Conservation (phyloP, 2,329 filamentous ascomycete species). For the Colletotrichum lini region DNA sequence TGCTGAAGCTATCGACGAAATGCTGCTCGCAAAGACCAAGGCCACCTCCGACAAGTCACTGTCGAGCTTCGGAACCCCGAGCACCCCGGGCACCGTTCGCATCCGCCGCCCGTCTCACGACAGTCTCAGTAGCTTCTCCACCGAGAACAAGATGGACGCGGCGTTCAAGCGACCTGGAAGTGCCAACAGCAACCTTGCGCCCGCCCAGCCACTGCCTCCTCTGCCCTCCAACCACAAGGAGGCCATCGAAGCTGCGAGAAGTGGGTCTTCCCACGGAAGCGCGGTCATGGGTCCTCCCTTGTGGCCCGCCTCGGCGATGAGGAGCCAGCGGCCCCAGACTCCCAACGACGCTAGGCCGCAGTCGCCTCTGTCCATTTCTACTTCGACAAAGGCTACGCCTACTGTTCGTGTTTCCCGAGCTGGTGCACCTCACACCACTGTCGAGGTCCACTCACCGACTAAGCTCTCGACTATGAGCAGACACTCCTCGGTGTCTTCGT, state of each 20-base stretch:
- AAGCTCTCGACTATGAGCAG: constrained; percentile 63
- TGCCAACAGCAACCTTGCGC: constrained; percentile 73
- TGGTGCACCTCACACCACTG: constrained; percentile 59
- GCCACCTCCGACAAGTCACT: constrained; percentile 53
- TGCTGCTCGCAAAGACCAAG: constrained; percentile 71
- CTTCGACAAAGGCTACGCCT: constrained; percentile 67
- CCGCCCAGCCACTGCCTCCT: constrained; percentile 71
- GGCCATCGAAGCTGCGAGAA: constrained; percentile 84
- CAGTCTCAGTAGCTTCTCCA: constrained; percentile 59
- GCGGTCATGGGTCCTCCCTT: constrained; percentile 85
- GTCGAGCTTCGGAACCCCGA: constrained; percentile 56
- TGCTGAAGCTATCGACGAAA: constrained; percentile 83
- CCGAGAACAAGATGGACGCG: constrained; percentile 35
- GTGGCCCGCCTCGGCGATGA: constrained; percentile 81
- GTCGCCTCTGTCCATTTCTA: constrained; percentile 59
- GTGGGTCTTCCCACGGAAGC: constrained; percentile 64
- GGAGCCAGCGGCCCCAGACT: constrained; percentile 70
- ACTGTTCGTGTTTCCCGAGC: constrained; percentile 69
- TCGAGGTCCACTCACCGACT: constrained; percentile 65
- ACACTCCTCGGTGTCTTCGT: constrained; percentile 93
- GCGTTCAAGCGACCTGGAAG: constrained; percentile 75
- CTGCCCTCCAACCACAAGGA: constrained; percentile 87
- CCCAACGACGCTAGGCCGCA: constrained; percentile 66
- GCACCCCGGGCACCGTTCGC: constrained; percentile 59
- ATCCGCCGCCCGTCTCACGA: constrained; percentile 63